A percentile compares a stretch with the other conserved stretches of the same genome.
Conservation (phyloP, 495 filamentous ascomycete species). For the Aspergillus nanangensis region DNA sequence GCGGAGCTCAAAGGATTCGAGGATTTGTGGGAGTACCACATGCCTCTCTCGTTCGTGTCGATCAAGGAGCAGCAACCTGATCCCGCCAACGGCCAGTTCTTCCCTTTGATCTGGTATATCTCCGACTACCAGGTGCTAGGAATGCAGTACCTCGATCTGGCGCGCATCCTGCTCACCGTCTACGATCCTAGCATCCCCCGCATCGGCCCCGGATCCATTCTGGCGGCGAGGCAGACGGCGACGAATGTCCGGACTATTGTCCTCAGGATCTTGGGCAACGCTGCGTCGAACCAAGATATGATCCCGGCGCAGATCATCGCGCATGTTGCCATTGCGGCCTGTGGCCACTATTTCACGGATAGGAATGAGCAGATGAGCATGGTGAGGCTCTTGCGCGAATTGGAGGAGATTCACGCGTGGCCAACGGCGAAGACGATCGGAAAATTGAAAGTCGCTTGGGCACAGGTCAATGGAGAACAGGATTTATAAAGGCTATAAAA, state of each 20-base stretch:
- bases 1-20: background rate
- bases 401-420: slow-evolving; percentile 6
- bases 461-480: too few species aligned
- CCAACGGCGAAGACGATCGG: slow-evolving; percentile 7
- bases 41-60: slow-evolving; percentile 19
- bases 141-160: slow-evolving; percentile 31
- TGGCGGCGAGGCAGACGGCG: slow-evolving; percentile 14
- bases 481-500: too few species aligned
- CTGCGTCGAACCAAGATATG: slow-evolving; percentile 22
- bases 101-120: slow-evolving; percentile 37
- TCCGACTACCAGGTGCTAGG: slow-evolving; percentile 32
- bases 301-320: slow-evolving; percentile 25
- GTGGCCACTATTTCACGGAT: slow-evolving; percentile 25
- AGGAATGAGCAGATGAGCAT: slow-evolving; percentile 21
- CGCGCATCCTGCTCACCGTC: slow-evolving; percentile 34
- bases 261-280: slow-evolving; percentile 24
- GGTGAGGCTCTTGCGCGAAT: slow-evolving; percentile 8
- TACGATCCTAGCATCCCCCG: slow-evolving; percentile 35
- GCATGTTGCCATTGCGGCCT: slow-evolving; percentile 24
- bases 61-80: slow-evolving; percentile 20
- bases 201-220: slow-evolving; percentile 22
- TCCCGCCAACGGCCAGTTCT: slow-evolving; percentile 18
- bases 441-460: slow-evolving; percentile 8
- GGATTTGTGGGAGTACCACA: background rate
- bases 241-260: slow-evolving; percentile 20